These are phyloP conservation scores for Domatiomyces globalis DNA, from an alignment of 2,329 filamentous ascomycete genomes.

Conservation along the genomic window DNA sequence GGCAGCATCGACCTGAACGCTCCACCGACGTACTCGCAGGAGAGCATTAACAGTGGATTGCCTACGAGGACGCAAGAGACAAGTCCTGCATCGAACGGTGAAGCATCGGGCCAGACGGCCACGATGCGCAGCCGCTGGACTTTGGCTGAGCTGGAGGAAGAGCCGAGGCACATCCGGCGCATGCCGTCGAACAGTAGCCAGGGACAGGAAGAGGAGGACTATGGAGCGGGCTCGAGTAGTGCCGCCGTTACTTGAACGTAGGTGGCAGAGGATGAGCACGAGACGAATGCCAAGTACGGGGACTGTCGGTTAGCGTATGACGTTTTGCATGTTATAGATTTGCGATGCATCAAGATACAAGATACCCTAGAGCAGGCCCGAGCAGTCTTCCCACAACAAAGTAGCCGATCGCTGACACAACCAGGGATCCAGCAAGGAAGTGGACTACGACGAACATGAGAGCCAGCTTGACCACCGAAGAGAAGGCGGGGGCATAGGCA, in stretches of 20 bases:
- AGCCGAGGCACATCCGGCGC: neutral
- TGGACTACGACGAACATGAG: slow-evolving; percentile 40
- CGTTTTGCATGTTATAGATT: neutral
- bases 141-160: neutral
- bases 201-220: neutral
- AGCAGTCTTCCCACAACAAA: slow-evolving; percentile 49
- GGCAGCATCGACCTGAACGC: slow-evolving; percentile 23
- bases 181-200: neutral
- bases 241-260: neutral
- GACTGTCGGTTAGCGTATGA: neutral
- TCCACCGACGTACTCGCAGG: slow-evolving; percentile 7
- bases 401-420: slow-evolving; percentile 49
- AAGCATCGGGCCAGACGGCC: neutral
- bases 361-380: slow-evolving; percentile 22
- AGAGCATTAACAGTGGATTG: neutral
- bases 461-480: slow-evolving; percentile 34
- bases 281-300: too few species aligned
- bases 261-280: too few species aligned
- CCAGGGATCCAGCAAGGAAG: slow-evolving; percentile 46
- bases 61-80: neutral
- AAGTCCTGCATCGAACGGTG: neutral
- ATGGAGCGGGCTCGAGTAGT: neutral
- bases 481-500: slow-evolving; percentile 35
- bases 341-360: neutral
- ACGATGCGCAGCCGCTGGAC: neutral